These are phyloP conservation scores for Trametes hirsuta DNA, from an alignment of 1,284 basidiomycete genomes.

Conservation along the genomic window DNA sequence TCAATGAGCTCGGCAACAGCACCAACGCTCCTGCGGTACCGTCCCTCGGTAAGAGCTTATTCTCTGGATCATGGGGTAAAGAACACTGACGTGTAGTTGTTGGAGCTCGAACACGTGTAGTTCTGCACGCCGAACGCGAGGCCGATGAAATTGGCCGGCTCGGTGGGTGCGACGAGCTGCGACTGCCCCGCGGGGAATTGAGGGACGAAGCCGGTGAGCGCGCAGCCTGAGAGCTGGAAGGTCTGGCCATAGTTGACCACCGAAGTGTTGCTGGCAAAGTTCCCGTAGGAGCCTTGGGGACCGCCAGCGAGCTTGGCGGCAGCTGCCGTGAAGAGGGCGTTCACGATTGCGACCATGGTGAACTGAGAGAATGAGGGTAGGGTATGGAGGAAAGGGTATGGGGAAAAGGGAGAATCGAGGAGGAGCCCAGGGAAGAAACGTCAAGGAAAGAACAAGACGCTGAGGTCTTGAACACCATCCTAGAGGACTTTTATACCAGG, in stretches of 20 bases:
- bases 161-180: constrained; percentile 27
- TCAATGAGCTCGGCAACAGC: constrained; percentile 64
- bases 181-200: constrained; percentile 32
- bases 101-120: constrained; percentile 42
- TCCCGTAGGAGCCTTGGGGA: not conserved
- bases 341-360: constrained; percentile 20
- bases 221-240: constrained; percentile 24
- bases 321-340: constrained; percentile 13
- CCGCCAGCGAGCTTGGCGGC: constrained; percentile 5
- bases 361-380: not conserved
- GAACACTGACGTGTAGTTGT: constrained; percentile 39
- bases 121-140: constrained; percentile 47
- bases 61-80: not conserved
- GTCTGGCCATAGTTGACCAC: not conserved
- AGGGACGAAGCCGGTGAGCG: constrained; percentile 25
- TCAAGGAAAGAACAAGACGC: constrained; percentile 8
- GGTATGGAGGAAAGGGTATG: not conserved
- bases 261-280: not conserved
- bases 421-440: constrained; percentile 6
- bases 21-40: constrained; percentile 40
- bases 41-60: not conserved
- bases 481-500: constrained; percentile 7
- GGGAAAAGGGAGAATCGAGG: not conserved
- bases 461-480: not conserved
- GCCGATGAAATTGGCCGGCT: constrained; percentile 43